Conservation (phyloP, 1,284 basidiomycete genomes). For the Pterulicium gracile region DNA sequence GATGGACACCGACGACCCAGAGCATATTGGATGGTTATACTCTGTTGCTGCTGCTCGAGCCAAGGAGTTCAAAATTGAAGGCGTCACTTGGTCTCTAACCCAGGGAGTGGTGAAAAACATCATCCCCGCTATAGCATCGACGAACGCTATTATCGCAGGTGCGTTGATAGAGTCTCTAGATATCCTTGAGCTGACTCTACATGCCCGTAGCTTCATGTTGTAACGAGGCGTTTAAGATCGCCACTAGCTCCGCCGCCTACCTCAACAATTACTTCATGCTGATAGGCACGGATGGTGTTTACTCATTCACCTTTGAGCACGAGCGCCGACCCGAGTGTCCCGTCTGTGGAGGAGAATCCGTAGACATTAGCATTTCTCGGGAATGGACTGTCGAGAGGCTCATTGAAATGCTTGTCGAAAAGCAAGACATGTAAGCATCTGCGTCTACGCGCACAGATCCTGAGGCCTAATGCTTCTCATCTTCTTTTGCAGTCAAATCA, state of each 20-base stretch:
- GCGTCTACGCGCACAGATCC: constrained; percentile 3
- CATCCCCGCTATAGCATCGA: constrained; percentile 95
- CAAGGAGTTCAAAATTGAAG: constrained; percentile 90
- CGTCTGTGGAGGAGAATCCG: constrained; percentile 88
- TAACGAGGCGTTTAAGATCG: constrained; percentile 99
- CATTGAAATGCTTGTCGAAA: constrained; percentile 77
- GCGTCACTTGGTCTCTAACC: constrained; percentile 95
- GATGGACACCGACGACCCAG: constrained; percentile 92
- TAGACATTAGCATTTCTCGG: constrained; percentile 56
- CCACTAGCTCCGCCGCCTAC: constrained; percentile 87
- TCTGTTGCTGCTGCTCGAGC: constrained; percentile 74
- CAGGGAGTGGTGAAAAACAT: constrained; percentile 99
- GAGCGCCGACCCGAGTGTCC: constrained; percentile 91
- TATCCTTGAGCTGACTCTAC: not conserved
- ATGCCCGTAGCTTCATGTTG: constrained; percentile 80
- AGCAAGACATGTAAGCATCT: constrained; percentile 72
- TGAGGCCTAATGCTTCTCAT: constrained; percentile 5
- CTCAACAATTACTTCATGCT: constrained; percentile 99
- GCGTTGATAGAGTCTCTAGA: constrained; percentile 10
- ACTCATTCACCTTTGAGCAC: constrained; percentile 96
- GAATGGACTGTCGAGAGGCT: constrained; percentile 77
- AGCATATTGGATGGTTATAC: constrained; percentile 94
- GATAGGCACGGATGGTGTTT: constrained; percentile 92
- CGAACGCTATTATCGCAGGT: constrained; percentile 95
- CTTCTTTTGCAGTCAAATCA: constrained; percentile 66